These are phyloP conservation scores for Arxiozyma slooffiae DNA, from an alignment of 1,139 yeast genomes.

Conservation along the genomic window DNA sequence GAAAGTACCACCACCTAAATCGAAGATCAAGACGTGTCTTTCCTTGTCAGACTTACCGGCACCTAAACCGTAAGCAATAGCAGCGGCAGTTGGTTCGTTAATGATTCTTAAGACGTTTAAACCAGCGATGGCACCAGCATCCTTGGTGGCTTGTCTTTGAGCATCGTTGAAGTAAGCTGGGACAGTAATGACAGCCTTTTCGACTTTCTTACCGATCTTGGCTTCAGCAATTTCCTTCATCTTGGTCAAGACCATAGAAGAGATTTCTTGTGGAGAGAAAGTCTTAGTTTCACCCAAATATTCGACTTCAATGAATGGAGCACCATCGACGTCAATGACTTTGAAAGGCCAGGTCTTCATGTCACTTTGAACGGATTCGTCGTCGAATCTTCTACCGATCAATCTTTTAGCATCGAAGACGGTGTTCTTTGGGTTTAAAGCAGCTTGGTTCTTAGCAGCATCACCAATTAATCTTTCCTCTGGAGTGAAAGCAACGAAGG, in stretches of 20 bases:
- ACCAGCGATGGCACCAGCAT: constrained; percentile 92
- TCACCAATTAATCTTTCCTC: constrained; percentile 90
- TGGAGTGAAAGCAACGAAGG: constrained; percentile 78
- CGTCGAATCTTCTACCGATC: constrained; percentile 72
- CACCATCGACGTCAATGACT: constrained; percentile 59
- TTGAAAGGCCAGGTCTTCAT: constrained; percentile 73
- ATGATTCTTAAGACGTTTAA: constrained; percentile 83
- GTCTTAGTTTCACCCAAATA: constrained; percentile 60
- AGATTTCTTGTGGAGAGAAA: constrained; percentile 84
- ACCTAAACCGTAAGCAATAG: constrained; percentile 91
- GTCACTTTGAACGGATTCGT: constrained; percentile 72
- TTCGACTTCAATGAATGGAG: constrained; percentile 72
- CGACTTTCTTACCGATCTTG: constrained; percentile 78
- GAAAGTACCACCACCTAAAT: constrained; percentile 93
- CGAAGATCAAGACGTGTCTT: constrained; percentile 83
- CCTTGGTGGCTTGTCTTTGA: constrained; percentile 93
- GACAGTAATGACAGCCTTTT: constrained; percentile 91
- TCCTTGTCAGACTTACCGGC: constrained; percentile 85
- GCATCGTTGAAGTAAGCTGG: constrained; percentile 96
- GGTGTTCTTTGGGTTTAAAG: constrained; percentile 73
- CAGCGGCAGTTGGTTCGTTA: constrained; percentile 94
- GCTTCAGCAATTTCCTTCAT: constrained; percentile 93
- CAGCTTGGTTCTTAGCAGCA: constrained; percentile 90
- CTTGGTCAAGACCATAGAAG: constrained; percentile 84
- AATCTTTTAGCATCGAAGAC: constrained; percentile 81